Evolutionary conservation across 2,329 filamentous ascomycete species (phyloP), one percentile per base, ranked within the genome.

Genomic region (Didymella lethalis): DNA sequence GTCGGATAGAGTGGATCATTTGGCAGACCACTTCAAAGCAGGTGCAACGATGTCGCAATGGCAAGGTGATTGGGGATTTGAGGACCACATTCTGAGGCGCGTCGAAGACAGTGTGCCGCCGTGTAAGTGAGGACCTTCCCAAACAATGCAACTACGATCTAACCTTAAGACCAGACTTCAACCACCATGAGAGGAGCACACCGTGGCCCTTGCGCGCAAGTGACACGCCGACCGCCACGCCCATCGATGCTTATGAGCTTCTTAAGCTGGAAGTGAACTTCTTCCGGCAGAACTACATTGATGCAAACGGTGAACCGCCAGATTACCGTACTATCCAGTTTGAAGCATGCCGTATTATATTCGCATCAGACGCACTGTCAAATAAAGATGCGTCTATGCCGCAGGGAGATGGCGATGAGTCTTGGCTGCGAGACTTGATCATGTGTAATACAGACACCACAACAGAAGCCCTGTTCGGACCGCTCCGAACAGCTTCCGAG

Each of bases 11-110:
- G 57, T 55, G 0, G 63, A 69, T 38, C 69, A 71, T 36, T 51
- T 71, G 5, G 67, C 57, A 7, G 65, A 71, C 0, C 67, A 70
- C 23, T 71, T 71, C 55, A 69, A 68, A 40, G 28, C 48, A 3
- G 67, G 67, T 3, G 45, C 53, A 10, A 66, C 64, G 3, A 71
- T 71, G 63, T 60, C 62, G 3, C 63, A 64, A 11, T 71, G 69
- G 69, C 54, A 69, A 43, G 68, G 68, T 2, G 66, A 69, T 7
- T 69, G 68, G 64, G 68, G 68, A 0, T 70, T 71, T 29, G 64
- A 66, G n/a, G 57, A 59, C 2, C 49, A 54, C 4, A 56, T 62
- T 2, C 18, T 57, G 36, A 34, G 59, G 10, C 49, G 64, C 36
- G 59, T 62, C 26, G 48, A 67, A 48, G 64, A 57, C 26, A 54